Evolutionary conservation across 108 stramenopile species (phyloP).

Genomic region (Cyclotella choctawhatcheeana): DNA sequence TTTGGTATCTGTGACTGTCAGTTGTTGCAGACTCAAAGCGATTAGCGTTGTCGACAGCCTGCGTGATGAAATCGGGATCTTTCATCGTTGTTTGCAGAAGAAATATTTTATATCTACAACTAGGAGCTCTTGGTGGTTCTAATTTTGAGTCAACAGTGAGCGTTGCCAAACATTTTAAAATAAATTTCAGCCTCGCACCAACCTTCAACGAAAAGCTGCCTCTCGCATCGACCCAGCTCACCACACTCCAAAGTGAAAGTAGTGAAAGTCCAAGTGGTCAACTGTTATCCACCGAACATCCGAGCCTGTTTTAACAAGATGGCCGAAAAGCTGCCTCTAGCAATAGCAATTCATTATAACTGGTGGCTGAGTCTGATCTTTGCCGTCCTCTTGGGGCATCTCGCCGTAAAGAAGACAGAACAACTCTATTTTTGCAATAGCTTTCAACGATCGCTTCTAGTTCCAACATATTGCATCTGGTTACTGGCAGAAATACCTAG

Average conservation of each 20-base stretch:
- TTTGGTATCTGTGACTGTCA: neutral
- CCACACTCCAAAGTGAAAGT: too few species aligned
- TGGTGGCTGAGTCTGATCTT: conserved; percentile 35
- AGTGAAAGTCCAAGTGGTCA: too few species aligned
- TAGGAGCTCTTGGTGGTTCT: neutral
- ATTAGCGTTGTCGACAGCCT: neutral
- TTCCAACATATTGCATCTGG: conserved; percentile 43
- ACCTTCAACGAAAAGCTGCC: too few species aligned
- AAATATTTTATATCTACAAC: neutral
- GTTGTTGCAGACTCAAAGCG: neutral
- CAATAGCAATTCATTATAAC: conserved; percentile 45
- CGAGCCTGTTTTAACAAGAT: too few species aligned
- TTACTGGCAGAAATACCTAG: conserved; percentile 32
- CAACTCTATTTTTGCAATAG: conserved; percentile 19
- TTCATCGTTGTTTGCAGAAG: neutral
- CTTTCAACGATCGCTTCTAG: conserved; percentile 28
- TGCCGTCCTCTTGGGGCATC: conserved; percentile 9
- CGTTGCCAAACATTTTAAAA: too few species aligned
- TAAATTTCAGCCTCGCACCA: too few species aligned
- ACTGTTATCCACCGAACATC: too few species aligned
- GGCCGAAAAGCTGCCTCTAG: conserved; percentile 47
- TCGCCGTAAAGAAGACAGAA: conserved; percentile 18
- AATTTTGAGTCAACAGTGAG: neutral
- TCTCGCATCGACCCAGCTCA: too few species aligned
- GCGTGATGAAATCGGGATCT: neutral